These are phyloP conservation scores for Aspergillus uvarum DNA, from an alignment of 2,329 filamentous ascomycete genomes.

Conservation along the genomic window DNA sequence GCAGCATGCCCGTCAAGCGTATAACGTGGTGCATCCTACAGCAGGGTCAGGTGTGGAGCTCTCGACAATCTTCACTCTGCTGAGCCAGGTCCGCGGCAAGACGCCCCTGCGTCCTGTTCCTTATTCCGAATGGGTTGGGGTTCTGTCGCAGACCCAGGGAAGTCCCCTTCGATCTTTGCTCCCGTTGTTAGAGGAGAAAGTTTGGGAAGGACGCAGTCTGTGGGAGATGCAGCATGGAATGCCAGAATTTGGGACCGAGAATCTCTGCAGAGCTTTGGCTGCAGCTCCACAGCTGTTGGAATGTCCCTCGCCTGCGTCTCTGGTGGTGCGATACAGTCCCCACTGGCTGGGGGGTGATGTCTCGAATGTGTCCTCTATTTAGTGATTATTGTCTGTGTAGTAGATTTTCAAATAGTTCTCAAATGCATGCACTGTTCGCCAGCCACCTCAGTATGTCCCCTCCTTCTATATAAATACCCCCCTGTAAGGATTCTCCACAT, in stretches of 20 bases:
- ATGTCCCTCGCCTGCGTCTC: not conserved
- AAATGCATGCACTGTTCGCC: too few species aligned
- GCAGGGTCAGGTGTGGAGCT: constrained; percentile 17
- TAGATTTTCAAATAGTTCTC: not conserved
- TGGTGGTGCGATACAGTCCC: not conserved
- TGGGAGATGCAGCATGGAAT: constrained; percentile 31
- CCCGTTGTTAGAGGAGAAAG: constrained; percentile 27
- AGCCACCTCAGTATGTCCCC: too few species aligned
- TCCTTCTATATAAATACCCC: too few species aligned
- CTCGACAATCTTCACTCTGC: constrained; percentile 2
- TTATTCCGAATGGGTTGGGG: constrained; percentile 20
- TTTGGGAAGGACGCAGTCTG: constrained; percentile 20
- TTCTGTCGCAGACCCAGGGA: constrained; percentile 5
- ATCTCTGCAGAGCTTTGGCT: not conserved
- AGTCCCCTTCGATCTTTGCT: constrained; percentile 18
- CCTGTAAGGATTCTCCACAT: too few species aligned
- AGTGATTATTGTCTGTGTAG: not conserved
- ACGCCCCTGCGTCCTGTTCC: constrained; percentile 6
- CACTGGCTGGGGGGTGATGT: not conserved
- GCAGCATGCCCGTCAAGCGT: constrained; percentile 18
- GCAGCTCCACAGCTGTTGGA: not conserved
- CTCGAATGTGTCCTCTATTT: not conserved
- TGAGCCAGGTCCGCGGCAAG: not conserved
- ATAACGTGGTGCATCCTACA: constrained; percentile 22
- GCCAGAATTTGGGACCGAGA: constrained; percentile 19